phyloP scores from a whole-genome alignment of 1,284 basidiomycete species.

The Rhodotorula glutinis region DNA sequence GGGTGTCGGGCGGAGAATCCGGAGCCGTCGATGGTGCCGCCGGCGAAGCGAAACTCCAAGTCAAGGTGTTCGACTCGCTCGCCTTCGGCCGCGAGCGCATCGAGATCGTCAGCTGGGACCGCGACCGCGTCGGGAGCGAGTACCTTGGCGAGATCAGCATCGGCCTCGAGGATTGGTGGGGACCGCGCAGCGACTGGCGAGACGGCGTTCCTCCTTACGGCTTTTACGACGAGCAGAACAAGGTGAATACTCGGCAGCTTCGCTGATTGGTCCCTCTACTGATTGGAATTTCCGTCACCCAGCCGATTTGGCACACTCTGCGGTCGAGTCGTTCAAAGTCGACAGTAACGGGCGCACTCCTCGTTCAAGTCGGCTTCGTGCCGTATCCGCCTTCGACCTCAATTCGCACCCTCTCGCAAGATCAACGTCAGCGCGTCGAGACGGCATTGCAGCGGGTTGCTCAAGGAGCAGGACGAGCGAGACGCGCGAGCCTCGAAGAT shows the following conservation, averaged over 20 bases:
- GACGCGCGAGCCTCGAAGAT: constrained; percentile 56
- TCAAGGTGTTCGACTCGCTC: constrained; percentile 59
- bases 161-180: constrained; percentile 68
- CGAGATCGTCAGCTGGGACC: constrained; percentile 90
- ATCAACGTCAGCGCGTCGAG: constrained; percentile 16
- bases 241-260: constrained; percentile 47
- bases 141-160: constrained; percentile 86
- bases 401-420: constrained; percentile 56
- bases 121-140: constrained; percentile 59
- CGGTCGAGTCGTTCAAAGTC: constrained; percentile 23
- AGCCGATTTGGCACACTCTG: constrained; percentile 41
- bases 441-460: constrained; percentile 10
- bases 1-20: constrained; percentile 45
- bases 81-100: constrained; percentile 48
- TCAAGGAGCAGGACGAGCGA: constrained; percentile 59
- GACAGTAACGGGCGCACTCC: constrained; percentile 33
- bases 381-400: constrained; percentile 57
- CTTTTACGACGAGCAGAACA: constrained; percentile 25
- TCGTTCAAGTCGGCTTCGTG: constrained; percentile 57
- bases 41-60: constrained; percentile 79
- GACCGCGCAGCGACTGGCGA: constrained; percentile 54
- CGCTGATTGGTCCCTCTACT: too few species aligned
- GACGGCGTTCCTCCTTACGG: constrained; percentile 41
- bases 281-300: too few species aligned
- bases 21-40: constrained; percentile 46